Evolutionary conservation across 176 grass and related monocot species (phyloP).

Genomic region (Thinopyrum elongatum): DNA sequence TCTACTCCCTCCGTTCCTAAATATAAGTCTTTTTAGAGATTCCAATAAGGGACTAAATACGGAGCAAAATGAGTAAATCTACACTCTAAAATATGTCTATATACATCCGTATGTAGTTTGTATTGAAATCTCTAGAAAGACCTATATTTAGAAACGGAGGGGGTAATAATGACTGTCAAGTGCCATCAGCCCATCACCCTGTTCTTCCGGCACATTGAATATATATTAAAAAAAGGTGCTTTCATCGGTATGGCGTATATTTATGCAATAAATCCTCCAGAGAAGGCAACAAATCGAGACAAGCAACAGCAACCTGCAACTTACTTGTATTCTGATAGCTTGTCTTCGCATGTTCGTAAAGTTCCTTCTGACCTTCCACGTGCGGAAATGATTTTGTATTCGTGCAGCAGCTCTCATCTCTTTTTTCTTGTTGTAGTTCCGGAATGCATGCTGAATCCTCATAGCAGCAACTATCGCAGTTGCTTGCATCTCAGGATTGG

Average conservation of each 20-base stretch:
- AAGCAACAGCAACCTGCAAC: constrained; percentile 8
- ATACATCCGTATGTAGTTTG: too few relatives aligned
- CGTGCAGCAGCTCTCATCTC: constrained; percentile 79
- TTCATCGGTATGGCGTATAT: background rate
- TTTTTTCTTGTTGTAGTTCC: constrained; percentile 78
- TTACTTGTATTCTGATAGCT: constrained; percentile 86
- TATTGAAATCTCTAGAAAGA: too few relatives aligned
- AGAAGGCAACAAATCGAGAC: constrained; percentile 6
- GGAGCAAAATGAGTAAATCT: too few relatives aligned
- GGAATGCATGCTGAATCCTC: constrained; percentile 91
- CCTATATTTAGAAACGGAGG: too few relatives aligned
- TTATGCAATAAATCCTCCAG: constrained; percentile 19
- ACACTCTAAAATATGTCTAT: too few relatives aligned
- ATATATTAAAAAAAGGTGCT: background rate
- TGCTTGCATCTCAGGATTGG: constrained; percentile 71
- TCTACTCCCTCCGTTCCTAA: too few relatives aligned
- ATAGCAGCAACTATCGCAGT: constrained; percentile 81
- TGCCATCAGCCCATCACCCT: background rate
- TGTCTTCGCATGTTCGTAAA: constrained; percentile 77
- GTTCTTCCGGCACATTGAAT: background rate
- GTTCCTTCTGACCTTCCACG: constrained; percentile 67
- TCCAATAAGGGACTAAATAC: too few relatives aligned
- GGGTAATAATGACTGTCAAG: constrained; percentile 27
- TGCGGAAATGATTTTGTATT: constrained; percentile 95
- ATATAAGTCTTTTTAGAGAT: too few relatives aligned